These are phyloP conservation scores for Backusella luteola DNA, from an alignment of 192 early-diverging fungal species.

Conservation along the genomic window DNA sequence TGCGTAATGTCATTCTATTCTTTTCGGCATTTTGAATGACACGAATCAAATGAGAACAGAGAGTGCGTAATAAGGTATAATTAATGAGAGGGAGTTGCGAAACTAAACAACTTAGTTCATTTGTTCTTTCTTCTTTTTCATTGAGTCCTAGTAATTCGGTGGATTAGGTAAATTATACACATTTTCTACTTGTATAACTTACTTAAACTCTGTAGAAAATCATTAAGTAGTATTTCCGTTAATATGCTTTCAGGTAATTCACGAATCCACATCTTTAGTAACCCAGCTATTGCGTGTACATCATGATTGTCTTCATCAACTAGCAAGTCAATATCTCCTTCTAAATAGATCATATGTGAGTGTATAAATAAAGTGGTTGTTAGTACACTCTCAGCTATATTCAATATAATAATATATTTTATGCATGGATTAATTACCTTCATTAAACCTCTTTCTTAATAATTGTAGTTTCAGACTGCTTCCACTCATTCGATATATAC, in stretches of 20 bases:
- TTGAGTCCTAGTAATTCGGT: conserved; percentile 54
- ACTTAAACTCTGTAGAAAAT: conserved; percentile 82
- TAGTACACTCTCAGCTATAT: not conserved
- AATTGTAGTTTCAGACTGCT: conserved; percentile 65
- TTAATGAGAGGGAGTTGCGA: conserved; percentile 79
- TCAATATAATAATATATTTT: not conserved
- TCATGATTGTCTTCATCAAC: conserved; percentile 67
- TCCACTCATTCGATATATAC: conserved; percentile 92
- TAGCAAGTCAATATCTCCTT: conserved; percentile 77
- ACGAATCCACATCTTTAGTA: conserved; percentile 90
- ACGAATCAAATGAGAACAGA: conserved; percentile 88
- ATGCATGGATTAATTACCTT: not conserved
- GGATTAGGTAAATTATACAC: not conserved
- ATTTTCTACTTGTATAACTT: conserved; percentile 11
- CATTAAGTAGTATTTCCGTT: conserved; percentile 74
- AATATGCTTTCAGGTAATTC: conserved; percentile 88
- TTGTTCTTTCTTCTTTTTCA: conserved; percentile 74
- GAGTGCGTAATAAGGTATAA: conserved; percentile 82
- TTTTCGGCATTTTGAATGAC: conserved; percentile 81
- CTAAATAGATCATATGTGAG: conserved; percentile 18
- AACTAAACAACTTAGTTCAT: conserved; percentile 78
- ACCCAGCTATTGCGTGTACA: conserved; percentile 87
- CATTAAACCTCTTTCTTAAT: conserved; percentile 84
- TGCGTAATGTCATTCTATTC: conserved; percentile 96
- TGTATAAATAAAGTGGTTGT: not conserved